Evolutionary conservation across 208 protist genomes (phyloP), one percentile per base, ranked within the genome.

Genomic region (Lotmaria passim): DNA sequence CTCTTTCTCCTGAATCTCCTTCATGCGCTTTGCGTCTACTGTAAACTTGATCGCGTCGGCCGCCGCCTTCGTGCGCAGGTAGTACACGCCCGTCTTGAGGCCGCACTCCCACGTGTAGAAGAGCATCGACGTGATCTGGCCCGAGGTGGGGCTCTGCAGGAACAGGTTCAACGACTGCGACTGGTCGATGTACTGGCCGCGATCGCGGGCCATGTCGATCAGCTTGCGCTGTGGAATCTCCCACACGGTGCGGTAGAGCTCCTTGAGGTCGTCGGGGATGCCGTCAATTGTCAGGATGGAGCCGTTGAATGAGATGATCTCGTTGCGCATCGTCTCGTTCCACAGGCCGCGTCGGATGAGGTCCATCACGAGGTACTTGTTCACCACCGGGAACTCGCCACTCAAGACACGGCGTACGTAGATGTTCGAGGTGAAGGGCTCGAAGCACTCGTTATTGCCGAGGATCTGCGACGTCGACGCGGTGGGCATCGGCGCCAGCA

Each of bases 81-180:
- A 99, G 87, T 99, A 99, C 95, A 99, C 98, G 50, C 99, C 99
- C 17, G 99, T 99, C 93, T 99, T 99, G n/a, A 99, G 90, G 26
- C 98, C 98, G 47, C 83, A 90, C 78, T 98, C 87, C 98, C 98
- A 99, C 17, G 89, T 90, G 82, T 99, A 99, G 82, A 99, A 99
- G 88, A 99, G 99, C 98, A 99, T 99, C 10, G 97, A 99, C 7
- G 98, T 99, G 34, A 99, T 90, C 83, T 99, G 98, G 2, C 81
- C 79, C 15, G 90, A 94, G 28, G 84, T 98, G 50, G 98, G 98
- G 53, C 82, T 96, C 52, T 91, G 96, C 43, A 99, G 91, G 86
- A 99, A 99, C 26, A 99, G 84, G 81, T 99, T 99, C 72, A 99
- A 84, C n/a, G 87, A 97, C 85, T 99, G 98, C 43, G 85, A 97